phyloP scores from a whole-genome alignment of 148 eudicot species.

The Rhododendron ferrugineum region DNA sequence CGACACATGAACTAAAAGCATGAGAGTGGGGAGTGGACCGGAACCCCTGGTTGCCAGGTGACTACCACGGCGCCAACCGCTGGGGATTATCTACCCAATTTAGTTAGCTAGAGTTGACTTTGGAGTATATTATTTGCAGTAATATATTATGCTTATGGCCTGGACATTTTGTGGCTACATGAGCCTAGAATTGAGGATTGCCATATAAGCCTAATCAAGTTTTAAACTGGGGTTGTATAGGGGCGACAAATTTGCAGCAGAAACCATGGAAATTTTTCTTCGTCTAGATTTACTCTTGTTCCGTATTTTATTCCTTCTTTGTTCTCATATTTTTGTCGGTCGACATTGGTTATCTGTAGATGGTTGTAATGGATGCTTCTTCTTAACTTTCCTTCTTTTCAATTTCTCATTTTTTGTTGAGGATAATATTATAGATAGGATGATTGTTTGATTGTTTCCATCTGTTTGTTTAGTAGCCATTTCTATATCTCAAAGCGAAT shows the following conservation, averaged over 20 bases:
- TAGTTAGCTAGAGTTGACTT: background rate
- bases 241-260: background rate
- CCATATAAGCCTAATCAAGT: background rate
- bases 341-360: background rate
- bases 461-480: background rate
- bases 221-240: background rate
- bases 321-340: background rate
- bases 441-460: background rate
- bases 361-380: background rate
- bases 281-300: background rate
- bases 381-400: background rate
- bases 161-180: background rate
- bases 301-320: background rate
- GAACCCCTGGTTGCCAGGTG: background rate
- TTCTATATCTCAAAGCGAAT: too few relatives aligned
- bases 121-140: background rate
- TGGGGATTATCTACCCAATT: background rate
- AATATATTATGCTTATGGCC: background rate
- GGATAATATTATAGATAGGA: background rate
- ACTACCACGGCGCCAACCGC: background rate
- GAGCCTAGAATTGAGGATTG: background rate
- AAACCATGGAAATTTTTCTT: background rate
- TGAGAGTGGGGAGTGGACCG: background rate
- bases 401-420: background rate
- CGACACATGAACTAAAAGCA: background rate